Conservation (phyloP, 257 asterid species). For the Solanum peruvianum region DNA sequence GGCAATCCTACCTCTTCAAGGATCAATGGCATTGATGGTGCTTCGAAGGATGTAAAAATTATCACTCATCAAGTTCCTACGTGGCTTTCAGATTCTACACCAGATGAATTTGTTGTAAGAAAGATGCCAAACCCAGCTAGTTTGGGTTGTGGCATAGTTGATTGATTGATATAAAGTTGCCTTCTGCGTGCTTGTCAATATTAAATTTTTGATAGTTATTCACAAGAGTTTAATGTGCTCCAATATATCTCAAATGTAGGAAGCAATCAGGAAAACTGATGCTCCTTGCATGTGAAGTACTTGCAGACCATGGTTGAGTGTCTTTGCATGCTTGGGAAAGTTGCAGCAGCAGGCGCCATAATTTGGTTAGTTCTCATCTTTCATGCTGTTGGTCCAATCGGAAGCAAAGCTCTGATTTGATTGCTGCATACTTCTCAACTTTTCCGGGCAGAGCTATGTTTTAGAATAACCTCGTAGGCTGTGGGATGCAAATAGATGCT, state of each 20-base stretch:
- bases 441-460: not conserved
- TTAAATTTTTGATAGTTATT: not conserved
- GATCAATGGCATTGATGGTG: conserved; percentile 52
- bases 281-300: conserved; percentile 85
- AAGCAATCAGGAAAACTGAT: conserved; percentile 83
- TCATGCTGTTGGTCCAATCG: not conserved
- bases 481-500: not conserved
- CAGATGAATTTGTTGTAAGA: conserved; percentile 96
- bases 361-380: conserved; percentile 61
- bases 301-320: conserved; percentile 96
- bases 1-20: conserved; percentile 46
- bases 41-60: conserved; percentile 35
- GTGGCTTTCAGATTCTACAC: conserved; percentile 92
- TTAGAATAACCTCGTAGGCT: not conserved
- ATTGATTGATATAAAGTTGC: not conserved
- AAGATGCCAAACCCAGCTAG: conserved; percentile 17
- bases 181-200: conserved; percentile 5
- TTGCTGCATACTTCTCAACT: not conserved
- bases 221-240: not conserved
- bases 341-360: conserved; percentile 98
- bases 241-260: conserved; percentile 42
- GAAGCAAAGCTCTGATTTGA: not conserved
- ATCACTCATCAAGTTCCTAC: conserved; percentile 57
- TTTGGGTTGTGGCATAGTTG: not conserved
- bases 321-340: conserved; percentile 95